Evolutionary conservation across 108 stramenopile genomes (phyloP).

Genomic region (Asterionellopsis glacialis): DNA sequence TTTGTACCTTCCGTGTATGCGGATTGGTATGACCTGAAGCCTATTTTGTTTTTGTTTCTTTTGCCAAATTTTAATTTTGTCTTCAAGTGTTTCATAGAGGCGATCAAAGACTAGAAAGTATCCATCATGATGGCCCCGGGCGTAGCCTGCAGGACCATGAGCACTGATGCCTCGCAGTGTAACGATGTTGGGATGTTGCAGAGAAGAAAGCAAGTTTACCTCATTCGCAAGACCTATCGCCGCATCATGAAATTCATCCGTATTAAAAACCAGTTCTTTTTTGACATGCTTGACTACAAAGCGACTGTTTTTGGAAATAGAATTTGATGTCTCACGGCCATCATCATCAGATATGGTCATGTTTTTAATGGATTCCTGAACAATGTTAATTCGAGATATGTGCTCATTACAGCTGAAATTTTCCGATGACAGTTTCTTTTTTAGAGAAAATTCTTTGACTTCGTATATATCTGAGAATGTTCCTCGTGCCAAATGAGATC

Average conservation of each 20-base stretch:
- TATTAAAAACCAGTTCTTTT: neutral
- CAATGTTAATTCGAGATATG: too few species aligned
- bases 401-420: too few species aligned
- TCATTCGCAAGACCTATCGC: neutral
- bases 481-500: too few species aligned
- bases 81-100: constrained; percentile 39
- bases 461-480: too few species aligned
- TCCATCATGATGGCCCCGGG: neutral
- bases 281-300: too few species aligned
- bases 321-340: too few species aligned
- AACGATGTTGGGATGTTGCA: neutral
- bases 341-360: too few species aligned
- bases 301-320: too few species aligned
- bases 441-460: too few species aligned
- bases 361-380: too few species aligned
- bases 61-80: constrained; percentile 47
- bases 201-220: neutral
- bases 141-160: neutral
- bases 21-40: too few species aligned
- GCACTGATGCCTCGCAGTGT: neutral
- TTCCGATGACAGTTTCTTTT: too few species aligned
- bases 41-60: neutral
- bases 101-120: constrained; percentile 67
- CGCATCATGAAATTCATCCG: neutral
- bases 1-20: neutral